Conservation (phyloP, 257 asterid genomes). For the Salvia splendens region DNA sequence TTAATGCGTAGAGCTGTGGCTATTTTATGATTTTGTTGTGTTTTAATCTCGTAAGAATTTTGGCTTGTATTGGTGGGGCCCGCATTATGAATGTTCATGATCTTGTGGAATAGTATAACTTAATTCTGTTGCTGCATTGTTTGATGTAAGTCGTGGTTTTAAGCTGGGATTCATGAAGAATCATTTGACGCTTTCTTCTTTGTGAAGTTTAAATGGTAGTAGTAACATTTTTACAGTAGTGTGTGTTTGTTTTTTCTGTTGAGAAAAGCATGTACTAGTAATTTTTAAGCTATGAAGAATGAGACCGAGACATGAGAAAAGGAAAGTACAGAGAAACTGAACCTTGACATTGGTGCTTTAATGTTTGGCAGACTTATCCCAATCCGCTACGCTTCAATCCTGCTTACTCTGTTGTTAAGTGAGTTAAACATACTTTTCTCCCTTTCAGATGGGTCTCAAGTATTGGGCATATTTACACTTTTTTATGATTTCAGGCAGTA, state of each 20-base stretch:
- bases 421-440: constrained; percentile 30
- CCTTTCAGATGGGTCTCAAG: constrained; percentile 1
- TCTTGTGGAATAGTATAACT: too few relatives aligned
- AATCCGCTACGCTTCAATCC: constrained; percentile 54
- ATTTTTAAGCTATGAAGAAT: not conserved
- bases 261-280: not conserved
- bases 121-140: constrained; percentile 1
- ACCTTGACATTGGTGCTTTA: constrained; percentile 23
- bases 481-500: constrained; percentile 49
- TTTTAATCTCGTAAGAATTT: not conserved
- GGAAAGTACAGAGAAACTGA: not conserved
- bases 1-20: not conserved
- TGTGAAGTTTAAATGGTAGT: not conserved
- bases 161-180: not conserved
- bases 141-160: not conserved
- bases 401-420: constrained; percentile 62
- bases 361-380: constrained; percentile 49
- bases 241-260: not conserved
- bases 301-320: not conserved
- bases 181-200: not conserved
- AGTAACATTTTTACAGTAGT: constrained; percentile 1
- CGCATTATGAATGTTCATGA: not conserved
- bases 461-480: constrained; percentile 4
- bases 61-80: not conserved
- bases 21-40: not conserved